Evolutionary conservation across 2,329 filamentous ascomycete species (phyloP), one percentile per base, ranked within the genome.

Genomic region (Penicillium sp.): DNA sequence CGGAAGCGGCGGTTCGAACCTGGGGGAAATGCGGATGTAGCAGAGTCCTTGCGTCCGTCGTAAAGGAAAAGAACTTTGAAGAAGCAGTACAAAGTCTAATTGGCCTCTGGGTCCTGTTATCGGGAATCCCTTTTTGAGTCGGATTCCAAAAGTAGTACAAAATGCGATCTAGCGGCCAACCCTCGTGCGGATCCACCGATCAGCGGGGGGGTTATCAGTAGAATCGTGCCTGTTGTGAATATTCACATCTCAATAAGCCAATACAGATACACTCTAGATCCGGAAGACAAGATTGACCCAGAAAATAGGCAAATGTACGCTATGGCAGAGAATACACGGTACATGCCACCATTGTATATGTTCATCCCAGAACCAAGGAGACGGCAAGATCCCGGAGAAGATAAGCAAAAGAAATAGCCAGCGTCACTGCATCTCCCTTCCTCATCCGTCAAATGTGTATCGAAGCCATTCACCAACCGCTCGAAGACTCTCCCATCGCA

Each of bases 401-500:
- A 39, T 54, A 50, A 49, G 57, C 52, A 61, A 65, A 57, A 52
- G 40, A 41, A 47, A 61, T 60, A 50, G 33, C 41, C 40, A 59
- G 46, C n/a, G 50, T 27, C n/a, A 10, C 36, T 27, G 44, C 36
- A 24, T 24, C 31, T 31, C 18, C 13, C 3, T 11, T 35, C 44
- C 61, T 76, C 66, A 80, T 40, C 70, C 71, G 55, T 87, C 84
- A 74, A 88, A 87, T 60, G 81, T 89, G 78, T 91, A 91, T 68
- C 87, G 83, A 74, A 91, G 76, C 87, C 89, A 91, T 74, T 89
- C 89, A 19, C 89, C 88, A 41, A 97, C 86, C 16, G 93, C 92
- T 69, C 89, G 87, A 78, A 97, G 79, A 76, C 91, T 95, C 81
- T 97, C 93, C 92, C 92, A 97, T 71, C 93, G 84, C 49, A 97